A percentile compares a stretch with the other conserved stretches of the same genome.
These are phyloP conservation scores for Penicillium manginii DNA, from an alignment of 495 filamentous ascomycete genomes.

Conservation along the genomic window DNA sequence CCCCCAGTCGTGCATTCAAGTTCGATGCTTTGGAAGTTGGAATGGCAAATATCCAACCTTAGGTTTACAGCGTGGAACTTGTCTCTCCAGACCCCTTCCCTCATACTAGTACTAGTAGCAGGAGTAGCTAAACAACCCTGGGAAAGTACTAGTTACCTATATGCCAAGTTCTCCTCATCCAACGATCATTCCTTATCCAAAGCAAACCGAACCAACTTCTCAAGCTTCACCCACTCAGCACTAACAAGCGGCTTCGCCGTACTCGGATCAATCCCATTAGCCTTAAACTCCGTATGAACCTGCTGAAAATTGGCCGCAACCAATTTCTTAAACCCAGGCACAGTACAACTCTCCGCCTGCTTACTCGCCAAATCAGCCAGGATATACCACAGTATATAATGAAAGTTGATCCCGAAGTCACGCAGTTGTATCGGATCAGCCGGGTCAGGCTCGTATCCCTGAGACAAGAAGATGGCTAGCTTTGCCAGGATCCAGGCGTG, in stretches of 20 bases:
- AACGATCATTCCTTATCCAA: conserved; percentile 28
- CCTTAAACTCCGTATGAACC: conserved; percentile 37
- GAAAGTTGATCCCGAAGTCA: conserved; percentile 33
- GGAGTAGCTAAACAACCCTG: too few relatives aligned
- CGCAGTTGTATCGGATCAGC: conserved; percentile 23
- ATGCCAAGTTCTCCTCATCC: too few relatives aligned
- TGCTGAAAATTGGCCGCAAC: conserved; percentile 35
- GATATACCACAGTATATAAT: conserved; percentile 42
- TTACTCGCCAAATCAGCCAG: conserved; percentile 45
- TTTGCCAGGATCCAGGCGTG: conserved; percentile 48
- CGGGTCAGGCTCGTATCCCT: conserved; percentile 24
- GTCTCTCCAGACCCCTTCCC: not conserved
- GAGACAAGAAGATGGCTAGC: conserved; percentile 41
- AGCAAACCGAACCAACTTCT: conserved; percentile 29
- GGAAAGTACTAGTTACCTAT: too few relatives aligned
- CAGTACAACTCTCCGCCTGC: conserved; percentile 38
- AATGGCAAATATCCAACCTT: not conserved
- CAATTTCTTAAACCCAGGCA: conserved; percentile 40
- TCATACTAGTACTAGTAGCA: too few relatives aligned
- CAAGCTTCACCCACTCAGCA: conserved; percentile 44
- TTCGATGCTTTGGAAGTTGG: not conserved
- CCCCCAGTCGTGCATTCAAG: not conserved
- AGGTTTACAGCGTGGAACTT: not conserved
- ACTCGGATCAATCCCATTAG: conserved; percentile 36
- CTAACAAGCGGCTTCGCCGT: conserved; percentile 26